phyloP scores from a whole-genome alignment of 495 filamentous ascomycete species.

The Neurospora sp. region DNA sequence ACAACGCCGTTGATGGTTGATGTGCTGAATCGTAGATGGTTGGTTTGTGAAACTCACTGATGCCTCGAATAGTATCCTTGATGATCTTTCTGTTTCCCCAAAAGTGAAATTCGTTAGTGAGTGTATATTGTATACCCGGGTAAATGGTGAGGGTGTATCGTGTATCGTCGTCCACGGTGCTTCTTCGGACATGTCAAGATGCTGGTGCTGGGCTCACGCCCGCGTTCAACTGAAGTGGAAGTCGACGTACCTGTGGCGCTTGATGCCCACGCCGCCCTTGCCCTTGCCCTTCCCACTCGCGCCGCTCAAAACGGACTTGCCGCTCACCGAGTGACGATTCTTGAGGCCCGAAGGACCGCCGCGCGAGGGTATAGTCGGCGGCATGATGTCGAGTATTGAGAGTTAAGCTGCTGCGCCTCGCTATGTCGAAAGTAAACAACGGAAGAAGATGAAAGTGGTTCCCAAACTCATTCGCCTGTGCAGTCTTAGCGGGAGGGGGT shows the following conservation, averaged over 20 bases:
- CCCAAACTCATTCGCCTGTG: no score
- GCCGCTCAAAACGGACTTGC: constrained; percentile 6
- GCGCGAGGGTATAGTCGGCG: constrained; percentile 11
- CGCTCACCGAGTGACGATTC: constrained; percentile 2
- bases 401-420: neutral
- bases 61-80: constrained; percentile 51
- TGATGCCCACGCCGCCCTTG: constrained; percentile 4
- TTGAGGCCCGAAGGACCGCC: constrained; percentile 13
- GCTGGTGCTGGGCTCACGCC: neutral
- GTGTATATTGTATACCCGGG: neutral
- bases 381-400: constrained; percentile 9
- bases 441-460: neutral
- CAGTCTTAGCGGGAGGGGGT: no score
- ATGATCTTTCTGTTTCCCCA: constrained; percentile 40
- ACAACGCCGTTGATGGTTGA: neutral
- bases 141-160: neutral
- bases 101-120: neutral
- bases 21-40: neutral
- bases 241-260: constrained; percentile 21
- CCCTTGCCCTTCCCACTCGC: constrained; percentile 8
- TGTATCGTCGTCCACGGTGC: neutral
- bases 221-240: neutral
- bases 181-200: neutral
- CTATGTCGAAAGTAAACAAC: neutral
- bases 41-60: constrained; percentile 43